These are phyloP conservation scores for Pythium sukuiense DNA, from an alignment of 352 stramenopile genomes.

Conservation along the genomic window DNA sequence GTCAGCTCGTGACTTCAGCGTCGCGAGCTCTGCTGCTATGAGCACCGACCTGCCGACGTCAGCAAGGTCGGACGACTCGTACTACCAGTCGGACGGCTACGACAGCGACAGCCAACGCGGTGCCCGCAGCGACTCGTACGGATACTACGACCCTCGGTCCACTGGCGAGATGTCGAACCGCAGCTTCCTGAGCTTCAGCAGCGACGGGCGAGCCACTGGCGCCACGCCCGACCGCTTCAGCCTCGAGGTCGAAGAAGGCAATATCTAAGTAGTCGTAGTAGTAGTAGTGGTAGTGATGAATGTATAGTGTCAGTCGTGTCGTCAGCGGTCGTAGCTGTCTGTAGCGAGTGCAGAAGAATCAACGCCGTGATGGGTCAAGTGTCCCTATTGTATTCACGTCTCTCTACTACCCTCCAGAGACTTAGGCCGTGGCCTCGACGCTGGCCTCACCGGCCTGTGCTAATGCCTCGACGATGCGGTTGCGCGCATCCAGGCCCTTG, in stretches of 20 bases:
- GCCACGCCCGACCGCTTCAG: neutral
- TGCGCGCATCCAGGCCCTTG: conserved; percentile 60
- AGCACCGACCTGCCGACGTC: conserved; percentile 13
- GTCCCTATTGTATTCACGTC: conserved; percentile 1
- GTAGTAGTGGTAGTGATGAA: neutral
- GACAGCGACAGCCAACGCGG: conserved; percentile 5
- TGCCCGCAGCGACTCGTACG: conserved; percentile 17
- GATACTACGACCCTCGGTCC: conserved; percentile 12
- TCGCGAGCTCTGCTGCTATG: conserved; percentile 3
- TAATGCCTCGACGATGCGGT: conserved; percentile 58
- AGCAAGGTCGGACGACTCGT: conserved; percentile 8
- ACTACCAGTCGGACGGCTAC: conserved; percentile 13
- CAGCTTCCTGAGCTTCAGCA: conserved; percentile 16
- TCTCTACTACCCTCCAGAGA: neutral
- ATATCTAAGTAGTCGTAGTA: conserved; percentile 21
- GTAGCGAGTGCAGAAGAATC: neutral
- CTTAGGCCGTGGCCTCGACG: conserved; percentile 18
- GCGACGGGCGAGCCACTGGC: conserved; percentile 4
- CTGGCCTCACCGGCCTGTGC: conserved; percentile 27
- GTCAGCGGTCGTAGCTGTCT: conserved; percentile 4
- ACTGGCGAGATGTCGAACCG: conserved; percentile 3
- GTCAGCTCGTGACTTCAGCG: conserved; percentile 8
- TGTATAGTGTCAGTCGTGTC: neutral
- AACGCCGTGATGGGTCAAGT: neutral
- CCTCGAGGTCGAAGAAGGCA: conserved; percentile 17